These are phyloP conservation scores for Rhynchospora tenuis DNA, from an alignment of 176 grass and related monocot genomes.

Conservation along the genomic window DNA sequence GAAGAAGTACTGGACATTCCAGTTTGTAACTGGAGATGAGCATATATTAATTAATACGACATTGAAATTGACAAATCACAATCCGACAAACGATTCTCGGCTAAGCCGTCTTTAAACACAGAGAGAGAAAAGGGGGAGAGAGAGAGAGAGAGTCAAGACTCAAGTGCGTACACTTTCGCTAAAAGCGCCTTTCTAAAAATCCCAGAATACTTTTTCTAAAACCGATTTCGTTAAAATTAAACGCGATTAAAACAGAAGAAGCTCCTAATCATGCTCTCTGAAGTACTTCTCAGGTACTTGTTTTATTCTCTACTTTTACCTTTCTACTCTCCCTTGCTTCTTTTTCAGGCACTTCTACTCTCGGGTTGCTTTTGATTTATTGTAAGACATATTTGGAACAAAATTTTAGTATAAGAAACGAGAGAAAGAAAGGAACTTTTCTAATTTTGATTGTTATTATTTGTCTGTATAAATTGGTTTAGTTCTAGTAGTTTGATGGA, in stretches of 20 bases:
- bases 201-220: background rate
- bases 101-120: too few relatives aligned
- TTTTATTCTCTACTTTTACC: background rate
- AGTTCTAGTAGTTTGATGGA: background rate
- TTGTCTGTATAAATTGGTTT: background rate
- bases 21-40: too few relatives aligned
- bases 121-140: too few relatives aligned
- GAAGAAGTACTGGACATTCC: too few relatives aligned
- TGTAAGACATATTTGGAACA: background rate
- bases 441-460: background rate
- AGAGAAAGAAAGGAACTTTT: background rate
- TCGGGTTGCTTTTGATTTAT: background rate
- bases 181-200: background rate
- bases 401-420: background rate
- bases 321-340: background rate
- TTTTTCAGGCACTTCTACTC: background rate
- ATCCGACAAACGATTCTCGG: background rate
- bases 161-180: background rate
- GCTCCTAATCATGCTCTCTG: slow-evolving; percentile 1
- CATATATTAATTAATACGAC: too few relatives aligned
- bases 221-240: background rate
- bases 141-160: too few relatives aligned
- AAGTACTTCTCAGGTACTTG: background rate
- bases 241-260: background rate
- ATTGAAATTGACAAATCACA: background rate